Conservation (phyloP, 441 rosid genomes). For the Cnidoscolus chayamansa region DNA sequence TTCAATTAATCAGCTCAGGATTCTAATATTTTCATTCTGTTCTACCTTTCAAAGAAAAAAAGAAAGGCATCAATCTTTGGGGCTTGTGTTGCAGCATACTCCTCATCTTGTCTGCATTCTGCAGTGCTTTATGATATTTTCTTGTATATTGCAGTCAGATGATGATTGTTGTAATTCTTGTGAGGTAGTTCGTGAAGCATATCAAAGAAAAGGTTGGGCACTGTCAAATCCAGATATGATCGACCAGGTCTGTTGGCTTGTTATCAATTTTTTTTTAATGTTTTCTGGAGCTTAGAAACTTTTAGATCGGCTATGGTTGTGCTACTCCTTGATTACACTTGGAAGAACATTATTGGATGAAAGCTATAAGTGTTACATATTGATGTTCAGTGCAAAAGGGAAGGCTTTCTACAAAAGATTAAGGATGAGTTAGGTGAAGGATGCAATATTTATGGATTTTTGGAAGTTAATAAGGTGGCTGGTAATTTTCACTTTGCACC, state of each 20-base stretch:
- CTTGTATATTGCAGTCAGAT: constrained; percentile 49
- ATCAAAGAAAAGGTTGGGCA: constrained; percentile 95
- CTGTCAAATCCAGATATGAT: constrained; percentile 70
- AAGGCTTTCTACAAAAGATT: constrained; percentile 78
- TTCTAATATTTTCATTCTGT: neutral
- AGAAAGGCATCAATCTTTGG: neutral
- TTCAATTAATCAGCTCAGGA: neutral
- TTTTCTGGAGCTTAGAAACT: neutral
- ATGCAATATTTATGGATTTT: constrained; percentile 84
- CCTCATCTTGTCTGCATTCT: neutral
- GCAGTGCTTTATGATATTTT: constrained; percentile 10
- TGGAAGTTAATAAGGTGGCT: constrained; percentile 94
- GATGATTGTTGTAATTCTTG: constrained; percentile 88
- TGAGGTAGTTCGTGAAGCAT: constrained; percentile 97
- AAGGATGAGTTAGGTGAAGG: constrained; percentile 99
- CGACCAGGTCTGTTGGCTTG: constrained; percentile 67
- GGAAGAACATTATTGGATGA: neutral
- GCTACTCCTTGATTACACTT: neutral
- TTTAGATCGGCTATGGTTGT: neutral
- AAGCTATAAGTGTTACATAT: neutral
- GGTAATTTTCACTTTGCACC: constrained; percentile 98
- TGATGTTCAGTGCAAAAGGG: constrained; percentile 74
- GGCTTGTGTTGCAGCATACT: neutral
- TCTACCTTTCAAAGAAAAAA: neutral
- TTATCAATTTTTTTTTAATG: neutral